Evolutionary conservation across 495 filamentous ascomycete genomes (phyloP).

Genomic region (Thermothielavioides terrestris): DNA sequence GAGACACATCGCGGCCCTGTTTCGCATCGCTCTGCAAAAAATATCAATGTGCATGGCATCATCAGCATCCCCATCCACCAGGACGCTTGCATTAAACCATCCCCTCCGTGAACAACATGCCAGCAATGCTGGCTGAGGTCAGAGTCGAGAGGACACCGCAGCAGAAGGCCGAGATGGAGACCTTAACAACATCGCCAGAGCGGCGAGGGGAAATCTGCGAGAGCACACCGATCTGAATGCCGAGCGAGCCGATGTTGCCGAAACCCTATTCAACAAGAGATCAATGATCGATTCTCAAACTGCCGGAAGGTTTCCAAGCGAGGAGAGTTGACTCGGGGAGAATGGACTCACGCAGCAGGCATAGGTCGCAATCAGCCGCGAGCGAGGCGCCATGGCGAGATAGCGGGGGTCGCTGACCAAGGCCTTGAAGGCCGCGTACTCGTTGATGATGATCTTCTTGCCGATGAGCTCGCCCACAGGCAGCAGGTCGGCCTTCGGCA

Average conservation of each 20-base stretch:
- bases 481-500: slow-evolving; percentile 60
- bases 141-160: slow-evolving; percentile 72
- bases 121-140: slow-evolving; percentile 73
- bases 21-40: too few species aligned
- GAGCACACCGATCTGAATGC: slow-evolving; percentile 79
- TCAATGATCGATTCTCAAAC: slow-evolving; percentile 53
- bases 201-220: slow-evolving; percentile 69
- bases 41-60: too few species aligned
- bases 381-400: slow-evolving; percentile 52
- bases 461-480: slow-evolving; percentile 74
- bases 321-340: background rate
- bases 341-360: slow-evolving; percentile 62
- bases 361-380: slow-evolving; percentile 80
- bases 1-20: too few species aligned
- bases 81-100: slow-evolving; percentile 4
- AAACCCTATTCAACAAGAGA: slow-evolving; percentile 62
- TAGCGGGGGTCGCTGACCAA: slow-evolving; percentile 58
- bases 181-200: slow-evolving; percentile 61
- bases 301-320: background rate
- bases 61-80: too few species aligned
- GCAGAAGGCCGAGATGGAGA: slow-evolving; percentile 70
- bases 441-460: slow-evolving; percentile 71
- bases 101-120: slow-evolving; percentile 35
- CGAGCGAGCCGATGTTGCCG: slow-evolving; percentile 72
- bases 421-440: slow-evolving; percentile 53